Percentiles rank a stretch among this genome's conserved stretches.
phyloP scores from a whole-genome alignment of 176 grass and related monocot genomes.

The Juncus inflexus region DNA sequence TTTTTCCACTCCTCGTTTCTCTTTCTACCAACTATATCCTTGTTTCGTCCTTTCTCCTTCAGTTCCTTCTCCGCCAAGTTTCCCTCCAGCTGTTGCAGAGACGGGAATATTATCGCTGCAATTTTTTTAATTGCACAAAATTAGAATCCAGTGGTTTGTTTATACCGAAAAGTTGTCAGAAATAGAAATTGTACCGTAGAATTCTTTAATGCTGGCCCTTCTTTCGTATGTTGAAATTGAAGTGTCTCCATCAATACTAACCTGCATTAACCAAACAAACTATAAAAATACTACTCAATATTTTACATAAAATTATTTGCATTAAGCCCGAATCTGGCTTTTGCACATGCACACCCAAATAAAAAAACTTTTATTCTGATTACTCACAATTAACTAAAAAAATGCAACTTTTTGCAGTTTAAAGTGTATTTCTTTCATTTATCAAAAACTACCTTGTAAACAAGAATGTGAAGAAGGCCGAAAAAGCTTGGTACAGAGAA shows the following conservation, averaged over 20 bases:
- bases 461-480: constrained; percentile 95
- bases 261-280: constrained; percentile 39
- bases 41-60: constrained; percentile 58
- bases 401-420: too few species aligned
- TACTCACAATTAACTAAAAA: too few species aligned
- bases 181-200: constrained; percentile 54
- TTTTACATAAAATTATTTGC: not conserved
- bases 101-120: constrained; percentile 87
- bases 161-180: constrained; percentile 4
- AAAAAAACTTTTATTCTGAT: not conserved
- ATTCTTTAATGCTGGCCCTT: constrained; percentile 82
- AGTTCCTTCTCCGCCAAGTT: constrained; percentile 61
- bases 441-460: constrained; percentile 62
- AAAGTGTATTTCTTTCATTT: too few species aligned
- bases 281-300: constrained; percentile 8
- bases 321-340: constrained; percentile 6
- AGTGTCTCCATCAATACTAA: constrained; percentile 70
- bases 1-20: constrained; percentile 41
- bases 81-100: constrained; percentile 88
- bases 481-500: constrained; percentile 76
- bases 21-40: constrained; percentile 40
- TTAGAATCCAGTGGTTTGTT: constrained; percentile 1
- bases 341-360: not conserved
- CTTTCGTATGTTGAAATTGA: constrained; percentile 86
- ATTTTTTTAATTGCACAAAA: not conserved